These are phyloP conservation scores for Coniochaeta hoffmannii DNA, from an alignment of 2,329 filamentous ascomycete genomes.

Conservation along the genomic window DNA sequence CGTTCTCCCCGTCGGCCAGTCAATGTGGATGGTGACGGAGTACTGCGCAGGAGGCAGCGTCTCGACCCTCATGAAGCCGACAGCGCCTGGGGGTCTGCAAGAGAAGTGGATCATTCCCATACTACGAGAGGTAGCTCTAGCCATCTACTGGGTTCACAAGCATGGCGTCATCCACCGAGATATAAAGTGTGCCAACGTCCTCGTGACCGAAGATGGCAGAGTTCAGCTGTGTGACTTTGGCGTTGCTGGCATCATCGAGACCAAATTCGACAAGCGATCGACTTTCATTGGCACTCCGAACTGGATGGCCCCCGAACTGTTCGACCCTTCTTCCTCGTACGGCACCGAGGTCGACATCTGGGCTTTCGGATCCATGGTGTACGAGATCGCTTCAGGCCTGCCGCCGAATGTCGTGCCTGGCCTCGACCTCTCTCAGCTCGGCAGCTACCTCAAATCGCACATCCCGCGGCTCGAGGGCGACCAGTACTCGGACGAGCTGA, in stretches of 20 bases:
- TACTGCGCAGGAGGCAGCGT: conserved; percentile 82
- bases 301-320: conserved; percentile 81
- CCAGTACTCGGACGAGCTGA: conserved; percentile 61
- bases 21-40: conserved; percentile 84
- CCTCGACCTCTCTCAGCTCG: conserved; percentile 43
- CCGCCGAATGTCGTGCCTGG: conserved; percentile 61
- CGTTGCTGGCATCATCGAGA: conserved; percentile 71
- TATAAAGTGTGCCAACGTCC: conserved; percentile 71
- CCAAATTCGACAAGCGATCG: conserved; percentile 66
- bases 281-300: conserved; percentile 78
- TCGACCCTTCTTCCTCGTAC: conserved; percentile 56
- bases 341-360: conserved; percentile 74
- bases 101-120: conserved; percentile 66
- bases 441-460: conserved; percentile 50
- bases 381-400: conserved; percentile 71
- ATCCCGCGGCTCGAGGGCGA: conserved; percentile 64
- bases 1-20: conserved; percentile 66
- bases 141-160: conserved; percentile 59
- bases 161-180: conserved; percentile 65
- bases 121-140: conserved; percentile 57
- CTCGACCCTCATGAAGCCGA: conserved; percentile 64
- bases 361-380: conserved; percentile 76
- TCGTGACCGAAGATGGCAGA: conserved; percentile 67
- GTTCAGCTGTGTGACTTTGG: conserved; percentile 84
- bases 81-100: conserved; percentile 47